Conservation (phyloP, 108 stramenopile genomes). For the Nitzschia sp. region DNA sequence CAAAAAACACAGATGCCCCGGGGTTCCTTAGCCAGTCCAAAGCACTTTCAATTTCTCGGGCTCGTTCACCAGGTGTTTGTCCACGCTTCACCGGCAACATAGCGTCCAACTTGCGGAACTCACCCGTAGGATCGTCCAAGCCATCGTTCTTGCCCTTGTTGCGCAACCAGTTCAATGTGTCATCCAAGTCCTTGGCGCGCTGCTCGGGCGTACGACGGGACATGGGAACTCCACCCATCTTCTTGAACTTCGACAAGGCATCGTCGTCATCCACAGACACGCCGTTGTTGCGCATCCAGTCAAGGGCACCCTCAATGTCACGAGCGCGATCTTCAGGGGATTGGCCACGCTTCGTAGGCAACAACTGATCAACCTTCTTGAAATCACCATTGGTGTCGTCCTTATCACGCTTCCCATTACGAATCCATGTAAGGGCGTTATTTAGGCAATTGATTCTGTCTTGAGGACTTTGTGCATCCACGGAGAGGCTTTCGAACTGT, state of each 20-base stretch:
- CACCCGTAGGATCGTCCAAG: constrained; percentile 6
- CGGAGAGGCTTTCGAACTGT: constrained; percentile 14
- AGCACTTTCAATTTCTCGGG: constrained; percentile 38
- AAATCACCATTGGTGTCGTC: constrained; percentile 5
- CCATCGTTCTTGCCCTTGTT: constrained; percentile 21
- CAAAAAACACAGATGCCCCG: constrained; percentile 14
- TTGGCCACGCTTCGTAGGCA: not conserved
- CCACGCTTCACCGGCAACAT: constrained; percentile 29
- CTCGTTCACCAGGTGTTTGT: constrained; percentile 18
- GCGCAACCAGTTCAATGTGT: constrained; percentile 41
- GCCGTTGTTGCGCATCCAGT: constrained; percentile 24
- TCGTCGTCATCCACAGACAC: not conserved
- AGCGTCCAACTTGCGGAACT: constrained; percentile 12
- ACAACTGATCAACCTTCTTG: constrained; percentile 10
- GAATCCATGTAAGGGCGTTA: constrained; percentile 26
- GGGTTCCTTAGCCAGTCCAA: constrained; percentile 36
- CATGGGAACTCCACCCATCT: constrained; percentile 24
- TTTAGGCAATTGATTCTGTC: constrained; percentile 15
- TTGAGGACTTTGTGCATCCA: constrained; percentile 5
- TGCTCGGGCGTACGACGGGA: constrained; percentile 24
- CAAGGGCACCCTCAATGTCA: constrained; percentile 14
- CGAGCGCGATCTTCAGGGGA: constrained; percentile 22
- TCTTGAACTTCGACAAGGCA: constrained; percentile 7
- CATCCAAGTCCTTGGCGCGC: constrained; percentile 35
- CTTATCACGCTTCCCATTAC: constrained; percentile 15